Evolutionary conservation across 768 basidiomycete species (phyloP).

Genomic region (Trametes maxima): DNA sequence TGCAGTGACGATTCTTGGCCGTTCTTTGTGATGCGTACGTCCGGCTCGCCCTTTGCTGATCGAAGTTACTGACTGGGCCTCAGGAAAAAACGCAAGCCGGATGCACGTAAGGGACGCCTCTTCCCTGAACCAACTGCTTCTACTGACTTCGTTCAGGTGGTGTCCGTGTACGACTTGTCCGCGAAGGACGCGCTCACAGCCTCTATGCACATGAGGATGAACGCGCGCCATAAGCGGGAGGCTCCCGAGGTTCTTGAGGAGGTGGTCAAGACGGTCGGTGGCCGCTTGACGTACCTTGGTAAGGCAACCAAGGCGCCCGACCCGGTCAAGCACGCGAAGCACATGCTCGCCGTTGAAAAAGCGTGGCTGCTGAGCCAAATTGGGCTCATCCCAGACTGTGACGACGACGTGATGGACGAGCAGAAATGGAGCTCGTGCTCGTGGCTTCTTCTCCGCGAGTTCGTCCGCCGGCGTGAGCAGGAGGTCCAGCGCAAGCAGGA

Average conservation of each 20-base stretch:
- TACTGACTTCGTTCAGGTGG: constrained; percentile 43
- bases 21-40: constrained; percentile 64
- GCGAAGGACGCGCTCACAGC: constrained; percentile 60
- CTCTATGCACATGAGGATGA: constrained; percentile 52
- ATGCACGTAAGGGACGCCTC: constrained; percentile 57
- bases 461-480: constrained; percentile 61
- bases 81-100: constrained; percentile 70
- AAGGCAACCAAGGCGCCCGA: constrained; percentile 63
- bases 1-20: constrained; percentile 85
- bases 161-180: constrained; percentile 74
- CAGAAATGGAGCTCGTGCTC: constrained; percentile 86
- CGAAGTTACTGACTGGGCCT: constrained; percentile 19
- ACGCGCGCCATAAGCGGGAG: constrained; percentile 37
- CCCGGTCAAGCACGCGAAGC: constrained; percentile 63
- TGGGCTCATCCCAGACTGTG: constrained; percentile 79
- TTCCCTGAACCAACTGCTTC: background rate
- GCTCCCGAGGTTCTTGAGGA: constrained; percentile 45
- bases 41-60: background rate
- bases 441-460: constrained; percentile 75
- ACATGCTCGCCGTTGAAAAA: constrained; percentile 72
- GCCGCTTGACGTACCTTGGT: constrained; percentile 76
- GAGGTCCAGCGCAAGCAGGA: constrained; percentile 48
- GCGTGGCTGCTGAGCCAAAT: constrained; percentile 80
- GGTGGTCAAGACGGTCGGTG: constrained; percentile 68
- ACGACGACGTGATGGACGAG: constrained; percentile 92